These are phyloP conservation scores for Eucalyptus caleyi DNA, from an alignment of 345 rosid genomes.

Conservation along the genomic window DNA sequence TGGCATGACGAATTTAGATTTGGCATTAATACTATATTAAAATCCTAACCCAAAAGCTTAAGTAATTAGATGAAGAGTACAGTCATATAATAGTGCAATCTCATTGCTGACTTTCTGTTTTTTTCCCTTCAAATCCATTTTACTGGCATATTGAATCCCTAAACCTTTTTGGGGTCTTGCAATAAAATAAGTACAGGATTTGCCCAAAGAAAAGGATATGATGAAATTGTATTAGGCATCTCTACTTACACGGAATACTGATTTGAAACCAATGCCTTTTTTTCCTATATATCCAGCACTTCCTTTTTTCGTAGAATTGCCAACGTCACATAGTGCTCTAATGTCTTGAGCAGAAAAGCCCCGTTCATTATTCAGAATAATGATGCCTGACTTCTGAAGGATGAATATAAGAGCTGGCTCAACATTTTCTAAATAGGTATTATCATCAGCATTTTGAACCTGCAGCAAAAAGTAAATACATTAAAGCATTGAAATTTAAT, in stretches of 20 bases:
- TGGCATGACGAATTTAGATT: not conserved
- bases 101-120: not conserved
- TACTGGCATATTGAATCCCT: not conserved
- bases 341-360: constrained; percentile 84
- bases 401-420: constrained; percentile 83
- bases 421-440: constrained; percentile 48
- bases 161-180: not conserved
- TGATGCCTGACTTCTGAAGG: constrained; percentile 61
- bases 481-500: not conserved
- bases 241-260: constrained; percentile 83
- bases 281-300: constrained; percentile 79
- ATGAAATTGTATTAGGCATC: not conserved
- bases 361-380: constrained; percentile 73
- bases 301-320: constrained; percentile 86
- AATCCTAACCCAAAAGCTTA: not conserved
- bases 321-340: constrained; percentile 92
- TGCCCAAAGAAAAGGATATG: not conserved
- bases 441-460: constrained; percentile 99
- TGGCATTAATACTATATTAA: not conserved
- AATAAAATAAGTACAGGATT: not conserved
- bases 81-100: not conserved
- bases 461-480: constrained; percentile 27
- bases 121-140: not conserved
- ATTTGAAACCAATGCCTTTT: constrained; percentile 98
- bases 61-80: not conserved